phyloP scores from a whole-genome alignment of 2,329 filamentous ascomycete species.

The Chaetomiaceae sp. region DNA sequence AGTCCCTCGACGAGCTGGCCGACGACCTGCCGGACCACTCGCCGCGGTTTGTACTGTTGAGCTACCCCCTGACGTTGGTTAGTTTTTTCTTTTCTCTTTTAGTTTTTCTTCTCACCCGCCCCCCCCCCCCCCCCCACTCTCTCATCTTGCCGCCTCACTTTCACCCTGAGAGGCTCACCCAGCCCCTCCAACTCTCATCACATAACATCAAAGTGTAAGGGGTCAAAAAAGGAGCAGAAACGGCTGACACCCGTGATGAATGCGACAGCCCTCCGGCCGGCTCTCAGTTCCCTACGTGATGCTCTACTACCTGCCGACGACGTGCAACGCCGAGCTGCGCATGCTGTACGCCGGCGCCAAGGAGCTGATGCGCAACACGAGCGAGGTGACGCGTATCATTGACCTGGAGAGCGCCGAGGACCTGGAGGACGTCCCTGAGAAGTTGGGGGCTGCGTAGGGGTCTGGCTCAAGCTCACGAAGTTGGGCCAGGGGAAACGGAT shows the following conservation, averaged over 20 bases:
- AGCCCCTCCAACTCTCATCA: too few relatives aligned
- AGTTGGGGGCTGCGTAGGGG: constrained; percentile 42
- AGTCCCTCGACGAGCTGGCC: constrained; percentile 69
- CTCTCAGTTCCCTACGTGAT: constrained; percentile 89
- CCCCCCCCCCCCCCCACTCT: too few relatives aligned
- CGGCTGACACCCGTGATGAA: too few relatives aligned
- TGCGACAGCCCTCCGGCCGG: constrained; percentile 70
- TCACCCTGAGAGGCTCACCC: too few relatives aligned
- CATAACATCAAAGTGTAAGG: too few relatives aligned
- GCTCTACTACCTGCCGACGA: constrained; percentile 89
- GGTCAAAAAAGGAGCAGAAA: too few relatives aligned
- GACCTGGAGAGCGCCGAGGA: constrained; percentile 81
- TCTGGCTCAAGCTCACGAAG: too few relatives aligned
- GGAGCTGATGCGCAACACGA: constrained; percentile 89
- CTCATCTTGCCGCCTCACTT: too few relatives aligned
- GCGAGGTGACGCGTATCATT: constrained; percentile 81
- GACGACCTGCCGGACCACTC: constrained; percentile 92
- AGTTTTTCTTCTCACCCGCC: too few relatives aligned
- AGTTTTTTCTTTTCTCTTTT: too few relatives aligned
- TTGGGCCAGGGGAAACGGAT: neutral
- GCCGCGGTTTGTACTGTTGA: constrained; percentile 83
- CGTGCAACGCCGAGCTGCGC: constrained; percentile 77
- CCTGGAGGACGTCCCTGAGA: constrained; percentile 71
- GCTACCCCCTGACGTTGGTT: constrained; percentile 85
- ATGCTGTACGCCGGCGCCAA: constrained; percentile 97